Conservation (phyloP, 768 basidiomycete species). For the Strobilomyces echinocephalus region DNA sequence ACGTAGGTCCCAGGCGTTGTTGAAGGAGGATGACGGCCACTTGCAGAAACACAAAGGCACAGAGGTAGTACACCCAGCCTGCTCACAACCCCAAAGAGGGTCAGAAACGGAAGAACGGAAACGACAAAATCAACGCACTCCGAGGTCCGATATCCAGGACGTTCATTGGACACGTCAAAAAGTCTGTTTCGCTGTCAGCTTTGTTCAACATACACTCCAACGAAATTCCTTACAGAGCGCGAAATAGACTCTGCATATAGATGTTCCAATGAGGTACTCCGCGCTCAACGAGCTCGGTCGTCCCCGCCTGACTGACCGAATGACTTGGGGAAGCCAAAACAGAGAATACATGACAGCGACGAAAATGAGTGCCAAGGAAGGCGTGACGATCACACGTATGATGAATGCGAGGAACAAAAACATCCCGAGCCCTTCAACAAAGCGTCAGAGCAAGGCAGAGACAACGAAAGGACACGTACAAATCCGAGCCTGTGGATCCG, state of each 20-base stretch:
- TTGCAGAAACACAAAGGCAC: conserved; percentile 58
- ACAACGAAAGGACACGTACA: conserved; percentile 42
- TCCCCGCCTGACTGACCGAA: conserved; percentile 67
- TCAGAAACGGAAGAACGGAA: not conserved
- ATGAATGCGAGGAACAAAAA: conserved; percentile 68
- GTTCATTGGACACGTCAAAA: conserved; percentile 78
- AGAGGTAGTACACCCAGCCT: conserved; percentile 67
- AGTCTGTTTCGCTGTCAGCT: conserved; percentile 48
- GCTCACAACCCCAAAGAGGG: not conserved
- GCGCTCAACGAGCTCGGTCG: conserved; percentile 62
- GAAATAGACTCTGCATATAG: conserved; percentile 62
- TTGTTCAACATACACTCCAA: not conserved
- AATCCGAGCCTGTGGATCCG: conserved; percentile 66
- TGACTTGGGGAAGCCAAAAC: conserved; percentile 85
- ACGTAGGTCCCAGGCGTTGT: conserved; percentile 70
- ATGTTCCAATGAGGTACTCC: conserved; percentile 76
- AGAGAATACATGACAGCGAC: conserved; percentile 66
- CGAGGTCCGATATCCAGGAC: conserved; percentile 77
- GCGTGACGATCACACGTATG: conserved; percentile 67
- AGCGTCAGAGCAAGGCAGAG: not conserved
- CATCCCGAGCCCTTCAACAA: conserved; percentile 55
- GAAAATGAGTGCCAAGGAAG: conserved; percentile 60
- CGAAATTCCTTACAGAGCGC: conserved; percentile 59
- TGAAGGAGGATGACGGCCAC: conserved; percentile 62
- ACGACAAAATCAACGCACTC: conserved; percentile 39